These are phyloP conservation scores for Galeopsis tetrahit DNA, from an alignment of 257 asterid species.

Conservation along the genomic window DNA sequence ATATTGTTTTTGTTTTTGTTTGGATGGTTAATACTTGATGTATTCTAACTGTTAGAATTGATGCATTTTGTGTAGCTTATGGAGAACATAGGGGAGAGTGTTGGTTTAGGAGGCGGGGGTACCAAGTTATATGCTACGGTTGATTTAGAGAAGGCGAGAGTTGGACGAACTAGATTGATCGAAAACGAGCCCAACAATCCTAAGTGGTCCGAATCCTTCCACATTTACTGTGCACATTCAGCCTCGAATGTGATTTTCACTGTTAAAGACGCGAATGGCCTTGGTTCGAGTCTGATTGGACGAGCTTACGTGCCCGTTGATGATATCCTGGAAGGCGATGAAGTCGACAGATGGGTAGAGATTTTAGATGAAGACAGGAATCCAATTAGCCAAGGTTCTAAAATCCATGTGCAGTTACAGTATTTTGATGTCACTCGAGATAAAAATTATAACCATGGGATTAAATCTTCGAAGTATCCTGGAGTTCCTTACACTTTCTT, in stretches of 20 bases:
- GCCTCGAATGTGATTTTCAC: slow-evolving; percentile 72
- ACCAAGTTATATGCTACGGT: slow-evolving; percentile 70
- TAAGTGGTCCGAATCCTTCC: slow-evolving; percentile 72
- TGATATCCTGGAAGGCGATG: slow-evolving; percentile 75
- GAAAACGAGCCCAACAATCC: slow-evolving; percentile 67
- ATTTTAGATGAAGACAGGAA: slow-evolving; percentile 59
- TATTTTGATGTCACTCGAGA: slow-evolving; percentile 66
- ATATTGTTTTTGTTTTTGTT: background rate
- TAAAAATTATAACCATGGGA: slow-evolving; percentile 72
- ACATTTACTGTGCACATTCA: slow-evolving; percentile 74
- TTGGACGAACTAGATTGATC: slow-evolving; percentile 68
- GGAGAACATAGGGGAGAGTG: slow-evolving; percentile 64
- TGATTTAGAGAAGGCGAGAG: slow-evolving; percentile 77
- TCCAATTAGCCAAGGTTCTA: slow-evolving; percentile 63
- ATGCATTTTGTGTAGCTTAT: slow-evolving; percentile 44
- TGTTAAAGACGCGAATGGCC: slow-evolving; percentile 66
- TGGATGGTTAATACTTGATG: background rate
- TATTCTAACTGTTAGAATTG: background rate
- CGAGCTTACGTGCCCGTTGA: slow-evolving; percentile 70
- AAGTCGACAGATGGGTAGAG: slow-evolving; percentile 71
- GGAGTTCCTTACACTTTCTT: slow-evolving; percentile 91
- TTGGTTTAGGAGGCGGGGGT: slow-evolving; percentile 71
- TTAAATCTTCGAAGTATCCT: slow-evolving; percentile 61
- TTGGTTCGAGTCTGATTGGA: slow-evolving; percentile 80
- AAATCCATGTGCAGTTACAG: slow-evolving; percentile 68